Conservation (phyloP, 2,329 filamentous ascomycete species). For the Ampelomyces quisqualis region DNA sequence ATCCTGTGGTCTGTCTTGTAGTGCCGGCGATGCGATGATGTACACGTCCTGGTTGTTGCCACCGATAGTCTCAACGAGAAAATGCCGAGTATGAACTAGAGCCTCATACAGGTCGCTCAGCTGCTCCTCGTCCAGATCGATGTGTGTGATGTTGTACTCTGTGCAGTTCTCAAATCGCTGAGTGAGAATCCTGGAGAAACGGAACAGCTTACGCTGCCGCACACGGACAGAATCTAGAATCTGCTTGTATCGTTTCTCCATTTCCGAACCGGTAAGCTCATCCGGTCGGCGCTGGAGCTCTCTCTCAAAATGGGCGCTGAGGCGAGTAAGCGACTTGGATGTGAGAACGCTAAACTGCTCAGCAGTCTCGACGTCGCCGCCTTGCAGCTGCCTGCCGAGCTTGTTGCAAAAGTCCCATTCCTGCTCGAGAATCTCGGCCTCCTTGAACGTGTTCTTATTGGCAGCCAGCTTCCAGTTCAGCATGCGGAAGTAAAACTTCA, state of each 20-base stretch:
- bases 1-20: conserved; percentile 74
- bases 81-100: conserved; percentile 79
- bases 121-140: conserved; percentile 65
- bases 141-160: conserved; percentile 84
- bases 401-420: conserved; percentile 98
- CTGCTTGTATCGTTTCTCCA: conserved; percentile 96
- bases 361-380: conserved; percentile 92
- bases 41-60: conserved; percentile 72
- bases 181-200: conserved; percentile 86
- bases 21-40: conserved; percentile 78
- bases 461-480: conserved; percentile 96
- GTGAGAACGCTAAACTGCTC: conserved; percentile 95
- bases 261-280: conserved; percentile 74
- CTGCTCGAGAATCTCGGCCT: conserved; percentile 93
- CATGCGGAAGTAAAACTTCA: conserved; percentile 99
- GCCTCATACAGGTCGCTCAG: conserved; percentile 78
- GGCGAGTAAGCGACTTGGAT: conserved; percentile 83
- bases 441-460: conserved; percentile 99
- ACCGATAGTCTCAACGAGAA: conserved; percentile 72
- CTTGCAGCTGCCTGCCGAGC: conserved; percentile 85
- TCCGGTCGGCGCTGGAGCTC: conserved; percentile 83
- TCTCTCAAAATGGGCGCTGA: conserved; percentile 88
- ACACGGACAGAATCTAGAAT: conserved; percentile 95
- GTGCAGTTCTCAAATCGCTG: conserved; percentile 96
- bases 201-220: conserved; percentile 91